Percentiles rank a stretch among this genome's conserved stretches.
Conservation (phyloP, 345 rosid genomes). For the rapeseed (Brassica napus) region Da-Ae NC_063437.1:19722001-19722500, state of each 20-base stretch:
- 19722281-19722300: slow-evolving; percentile 90
- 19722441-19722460: neutral
- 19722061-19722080: slow-evolving; percentile 26
- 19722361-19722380: slow-evolving; percentile 45
- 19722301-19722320: slow-evolving; percentile 82
- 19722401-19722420: neutral
- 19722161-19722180: slow-evolving; percentile 92
- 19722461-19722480: neutral
- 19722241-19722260: slow-evolving; percentile 82
- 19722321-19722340: slow-evolving; percentile 82
- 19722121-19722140: slow-evolving; percentile 85
- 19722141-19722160: slow-evolving; percentile 60
- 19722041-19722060: neutral
- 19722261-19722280: slow-evolving; percentile 98
- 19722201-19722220: slow-evolving; percentile 85
- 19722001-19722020: neutral
- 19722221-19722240: slow-evolving; percentile 68
- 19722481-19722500: slow-evolving; percentile 25
- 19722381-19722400: slow-evolving; percentile 29
- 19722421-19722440: neutral
- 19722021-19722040: neutral
- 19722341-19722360: slow-evolving; percentile 68
- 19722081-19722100: slow-evolving; percentile 95
- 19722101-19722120: slow-evolving; percentile 96
- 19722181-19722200: slow-evolving; percentile 73